A percentile compares a stretch with the other conserved stretches of the same genome.
Conservation (phyloP, 768 basidiomycete genomes). For the Hericium erinaceus region DNA sequence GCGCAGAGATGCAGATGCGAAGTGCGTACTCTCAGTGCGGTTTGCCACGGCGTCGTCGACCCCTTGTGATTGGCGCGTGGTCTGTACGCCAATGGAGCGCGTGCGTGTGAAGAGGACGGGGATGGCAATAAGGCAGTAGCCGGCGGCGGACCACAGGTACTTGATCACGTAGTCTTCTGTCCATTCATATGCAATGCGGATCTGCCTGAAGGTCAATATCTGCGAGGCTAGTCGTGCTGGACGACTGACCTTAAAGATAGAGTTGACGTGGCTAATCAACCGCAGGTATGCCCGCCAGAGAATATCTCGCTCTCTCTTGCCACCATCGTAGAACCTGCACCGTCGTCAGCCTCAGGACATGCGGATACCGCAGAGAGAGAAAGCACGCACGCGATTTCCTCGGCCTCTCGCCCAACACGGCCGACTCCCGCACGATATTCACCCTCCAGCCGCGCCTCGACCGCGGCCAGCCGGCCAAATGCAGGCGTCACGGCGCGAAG, state of each 20-base stretch:
- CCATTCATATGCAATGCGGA: slow-evolving; percentile 89
- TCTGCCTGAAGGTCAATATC: slow-evolving; percentile 30
- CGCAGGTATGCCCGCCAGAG: slow-evolving; percentile 67
- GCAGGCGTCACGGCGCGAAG: slow-evolving; percentile 83
- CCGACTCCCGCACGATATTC: slow-evolving; percentile 87
- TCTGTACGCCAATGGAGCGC: slow-evolving; percentile 20
- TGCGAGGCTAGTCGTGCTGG: not conserved
- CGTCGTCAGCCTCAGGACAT: not conserved
- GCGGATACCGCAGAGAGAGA: not conserved
- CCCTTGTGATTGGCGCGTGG: not conserved
- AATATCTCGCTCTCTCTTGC: slow-evolving; percentile 73
- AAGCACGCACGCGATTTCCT: slow-evolving; percentile 77
- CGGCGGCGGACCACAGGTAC: slow-evolving; percentile 90
- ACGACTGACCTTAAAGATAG: slow-evolving; percentile 68
- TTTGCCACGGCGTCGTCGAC: slow-evolving; percentile 31
- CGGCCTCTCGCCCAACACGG: slow-evolving; percentile 78
- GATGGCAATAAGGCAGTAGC: slow-evolving; percentile 86
- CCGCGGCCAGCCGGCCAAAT: slow-evolving; percentile 82
- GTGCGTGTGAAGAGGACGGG: slow-evolving; percentile 70
- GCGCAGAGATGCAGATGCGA: not conserved
- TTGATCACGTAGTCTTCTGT: slow-evolving; percentile 97
- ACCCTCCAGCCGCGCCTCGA: slow-evolving; percentile 82
- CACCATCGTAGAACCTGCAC: slow-evolving; percentile 85
- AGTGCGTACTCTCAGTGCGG: slow-evolving; percentile 38
- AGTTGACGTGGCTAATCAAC: slow-evolving; percentile 83